Evolutionary conservation across 2,329 filamentous ascomycete species (phyloP).

Genomic region (Gaeumannomyces sp.): DNA sequence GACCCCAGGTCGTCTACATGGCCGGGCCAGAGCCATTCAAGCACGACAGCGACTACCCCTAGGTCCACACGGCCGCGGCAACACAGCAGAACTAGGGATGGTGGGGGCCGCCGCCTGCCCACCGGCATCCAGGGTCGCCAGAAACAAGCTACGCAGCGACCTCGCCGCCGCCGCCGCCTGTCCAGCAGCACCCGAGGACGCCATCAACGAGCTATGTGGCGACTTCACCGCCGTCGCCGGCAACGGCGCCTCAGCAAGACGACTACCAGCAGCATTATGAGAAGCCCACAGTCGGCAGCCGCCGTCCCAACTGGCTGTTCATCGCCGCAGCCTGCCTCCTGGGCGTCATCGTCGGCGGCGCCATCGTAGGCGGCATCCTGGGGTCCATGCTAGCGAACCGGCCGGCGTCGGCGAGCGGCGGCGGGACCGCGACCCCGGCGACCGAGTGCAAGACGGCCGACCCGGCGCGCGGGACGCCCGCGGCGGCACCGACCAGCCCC

Average conservation of each 20-base stretch:
- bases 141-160: background rate
- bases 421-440: no score
- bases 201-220: no score
- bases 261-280: background rate
- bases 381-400: background rate
- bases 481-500: no score
- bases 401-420: no score
- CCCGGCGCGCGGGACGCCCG: background rate
- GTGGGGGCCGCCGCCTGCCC: no score
- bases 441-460: background rate
- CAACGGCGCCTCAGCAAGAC: background rate
- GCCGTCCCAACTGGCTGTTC: background rate
- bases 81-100: background rate
- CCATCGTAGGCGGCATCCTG: background rate
- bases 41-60: background rate
- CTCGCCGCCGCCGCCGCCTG: no score
- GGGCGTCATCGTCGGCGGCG: slow-evolving; percentile 3
- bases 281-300: background rate
- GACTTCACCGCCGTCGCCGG: no score
- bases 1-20: background rate
- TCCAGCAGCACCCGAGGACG: no score
- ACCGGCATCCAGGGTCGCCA: background rate
- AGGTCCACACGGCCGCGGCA: background rate
- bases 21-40: background rate
- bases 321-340: background rate